Evolutionary conservation across 2,329 filamentous ascomycete genomes (phyloP).

Genomic region (Colletotrichum tropicicola): DNA sequence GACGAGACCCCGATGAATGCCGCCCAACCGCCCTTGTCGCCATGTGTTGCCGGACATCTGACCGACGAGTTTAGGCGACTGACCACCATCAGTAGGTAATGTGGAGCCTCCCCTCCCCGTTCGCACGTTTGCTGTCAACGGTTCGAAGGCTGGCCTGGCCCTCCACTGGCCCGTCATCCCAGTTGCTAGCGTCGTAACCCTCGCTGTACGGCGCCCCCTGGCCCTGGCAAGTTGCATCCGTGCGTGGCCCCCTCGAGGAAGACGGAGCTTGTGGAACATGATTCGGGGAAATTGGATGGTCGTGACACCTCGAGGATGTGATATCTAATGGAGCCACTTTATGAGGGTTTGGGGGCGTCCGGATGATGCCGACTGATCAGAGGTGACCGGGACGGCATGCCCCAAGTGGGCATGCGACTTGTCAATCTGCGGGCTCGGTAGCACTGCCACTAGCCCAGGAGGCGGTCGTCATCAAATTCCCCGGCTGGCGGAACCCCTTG

Average conservation of each 20-base stretch:
- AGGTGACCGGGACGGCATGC: background rate
- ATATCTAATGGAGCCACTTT: conserved; percentile 7
- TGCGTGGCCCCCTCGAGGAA: conserved; percentile 8
- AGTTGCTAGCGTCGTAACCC: background rate
- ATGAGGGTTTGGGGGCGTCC: conserved; percentile 18
- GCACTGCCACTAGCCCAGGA: conserved; percentile 21
- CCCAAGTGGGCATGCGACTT: conserved; percentile 2
- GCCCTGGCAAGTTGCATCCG: conserved; percentile 18
- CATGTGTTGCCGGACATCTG: conserved; percentile 19
- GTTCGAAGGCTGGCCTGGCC: conserved; percentile 20
- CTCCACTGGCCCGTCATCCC: conserved; percentile 8
- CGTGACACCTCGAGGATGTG: conserved; percentile 13
- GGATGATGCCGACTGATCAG: conserved; percentile 27
- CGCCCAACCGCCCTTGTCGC: background rate
- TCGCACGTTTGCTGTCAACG: conserved; percentile 12
- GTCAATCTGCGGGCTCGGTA: conserved; percentile 22
- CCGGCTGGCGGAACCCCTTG: conserved; percentile 13
- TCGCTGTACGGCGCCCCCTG: background rate
- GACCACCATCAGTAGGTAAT: conserved; percentile 7
- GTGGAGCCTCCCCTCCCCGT: conserved; percentile 11
- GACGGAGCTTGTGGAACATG: conserved; percentile 27
- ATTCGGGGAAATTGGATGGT: conserved; percentile 29
- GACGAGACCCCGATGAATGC: no score
- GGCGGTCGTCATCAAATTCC: conserved; percentile 29
- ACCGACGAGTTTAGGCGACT: background rate